Percentiles rank a stretch among this genome's conserved stretches.
These are phyloP conservation scores for Noccaea bulbosa DNA, from an alignment of 345 rosid genomes.

Conservation along the genomic window DNA sequence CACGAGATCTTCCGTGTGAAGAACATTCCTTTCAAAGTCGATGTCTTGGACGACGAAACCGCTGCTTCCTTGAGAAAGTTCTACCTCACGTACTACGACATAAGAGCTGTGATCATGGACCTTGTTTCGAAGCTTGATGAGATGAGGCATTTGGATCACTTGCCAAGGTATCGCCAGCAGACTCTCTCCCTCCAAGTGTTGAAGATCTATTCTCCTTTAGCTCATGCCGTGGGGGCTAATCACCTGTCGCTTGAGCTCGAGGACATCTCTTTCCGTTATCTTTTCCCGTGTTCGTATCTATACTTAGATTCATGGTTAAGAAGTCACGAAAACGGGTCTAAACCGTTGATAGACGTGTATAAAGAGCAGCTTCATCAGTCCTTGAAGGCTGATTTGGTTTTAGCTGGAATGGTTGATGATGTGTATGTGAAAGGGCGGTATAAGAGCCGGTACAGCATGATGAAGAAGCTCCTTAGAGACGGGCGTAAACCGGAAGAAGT, in stretches of 20 bases:
- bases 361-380: slow-evolving; percentile 64
- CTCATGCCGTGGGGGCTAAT: slow-evolving; percentile 78
- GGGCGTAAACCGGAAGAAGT: slow-evolving; percentile 89
- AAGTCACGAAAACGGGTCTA: slow-evolving; percentile 65
- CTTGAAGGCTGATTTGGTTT: slow-evolving; percentile 57
- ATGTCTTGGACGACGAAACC: slow-evolving; percentile 73
- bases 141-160: slow-evolving; percentile 83
- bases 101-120: slow-evolving; percentile 80
- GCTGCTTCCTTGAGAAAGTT: slow-evolving; percentile 80
- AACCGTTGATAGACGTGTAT: slow-evolving; percentile 66
- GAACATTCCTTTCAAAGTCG: slow-evolving; percentile 65
- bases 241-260: slow-evolving; percentile 79
- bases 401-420: slow-evolving; percentile 61
- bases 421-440: slow-evolving; percentile 73
- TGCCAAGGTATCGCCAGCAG: slow-evolving; percentile 78
- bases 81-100: slow-evolving; percentile 87
- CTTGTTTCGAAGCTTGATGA: slow-evolving; percentile 78
- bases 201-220: slow-evolving; percentile 84
- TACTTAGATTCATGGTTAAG: slow-evolving; percentile 82
- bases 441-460: slow-evolving; percentile 87
- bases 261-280: slow-evolving; percentile 77
- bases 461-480: slow-evolving; percentile 92
- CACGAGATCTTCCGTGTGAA: slow-evolving; percentile 82
- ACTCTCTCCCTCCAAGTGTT: slow-evolving; percentile 74
- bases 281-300: slow-evolving; percentile 83